phyloP scores from a whole-genome alignment of 805 yeast species.

The Pichia sporocuriosa region DNA sequence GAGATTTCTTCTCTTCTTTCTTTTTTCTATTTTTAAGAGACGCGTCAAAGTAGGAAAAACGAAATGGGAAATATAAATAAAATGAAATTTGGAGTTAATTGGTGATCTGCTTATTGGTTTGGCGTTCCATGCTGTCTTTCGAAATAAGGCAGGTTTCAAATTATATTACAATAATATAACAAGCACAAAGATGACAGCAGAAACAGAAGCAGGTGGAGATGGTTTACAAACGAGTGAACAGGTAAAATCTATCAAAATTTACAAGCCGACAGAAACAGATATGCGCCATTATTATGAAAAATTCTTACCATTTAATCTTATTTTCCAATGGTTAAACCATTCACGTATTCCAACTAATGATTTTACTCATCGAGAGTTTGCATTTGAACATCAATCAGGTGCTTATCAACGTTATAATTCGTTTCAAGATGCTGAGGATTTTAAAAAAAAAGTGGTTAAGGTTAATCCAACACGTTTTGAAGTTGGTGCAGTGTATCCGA shows the following conservation, averaged over 20 bases:
- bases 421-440: conserved; percentile 57
- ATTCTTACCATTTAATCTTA: conserved; percentile 65
- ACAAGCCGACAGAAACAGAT: conserved; percentile 30
- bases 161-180: too few species aligned
- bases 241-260: conserved; percentile 1
- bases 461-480: conserved; percentile 89
- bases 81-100: too few species aligned
- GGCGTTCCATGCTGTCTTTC: too few species aligned
- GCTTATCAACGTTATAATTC: conserved; percentile 89
- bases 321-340: conserved; percentile 89
- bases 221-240: background rate
- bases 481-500: conserved; percentile 85
- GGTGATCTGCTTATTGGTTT: too few species aligned
- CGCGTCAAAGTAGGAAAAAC: too few species aligned
- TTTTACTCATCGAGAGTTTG: conserved; percentile 87
- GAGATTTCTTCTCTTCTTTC: too few species aligned
- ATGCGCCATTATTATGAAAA: conserved; percentile 67
- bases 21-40: too few species aligned
- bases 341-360: conserved; percentile 68
- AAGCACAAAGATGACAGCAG: too few species aligned
- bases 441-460: conserved; percentile 66
- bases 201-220: too few species aligned
- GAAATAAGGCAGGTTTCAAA: too few species aligned
- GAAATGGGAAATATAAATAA: too few species aligned
- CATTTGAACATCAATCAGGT: conserved; percentile 81